A percentile compares a stretch with the other conserved stretches of the same genome.
These are phyloP conservation scores for Nigrograna mackinnonii DNA, from an alignment of 2,329 filamentous ascomycete genomes.

Conservation along the genomic window DNA sequence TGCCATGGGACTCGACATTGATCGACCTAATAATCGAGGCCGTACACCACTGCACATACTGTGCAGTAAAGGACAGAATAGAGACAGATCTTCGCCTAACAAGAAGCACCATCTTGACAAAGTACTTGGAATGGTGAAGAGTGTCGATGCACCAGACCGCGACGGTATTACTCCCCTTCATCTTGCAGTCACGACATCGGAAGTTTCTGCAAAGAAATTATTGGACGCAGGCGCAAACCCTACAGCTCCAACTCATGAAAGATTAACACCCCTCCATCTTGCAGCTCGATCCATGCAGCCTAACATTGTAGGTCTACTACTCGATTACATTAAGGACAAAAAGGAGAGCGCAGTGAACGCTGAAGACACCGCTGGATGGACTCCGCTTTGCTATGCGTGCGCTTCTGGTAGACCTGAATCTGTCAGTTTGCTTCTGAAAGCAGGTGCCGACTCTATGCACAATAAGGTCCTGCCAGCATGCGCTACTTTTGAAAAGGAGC, in stretches of 20 bases:
- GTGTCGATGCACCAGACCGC: conserved; percentile 8
- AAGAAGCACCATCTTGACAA: conserved; percentile 1
- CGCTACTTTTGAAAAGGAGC: not conserved
- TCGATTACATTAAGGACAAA: conserved; percentile 2
- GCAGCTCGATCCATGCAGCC: conserved; percentile 36
- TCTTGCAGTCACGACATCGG: conserved; percentile 17
- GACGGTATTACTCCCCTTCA: conserved; percentile 18
- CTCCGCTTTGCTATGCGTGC: conserved; percentile 18
- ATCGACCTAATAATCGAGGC: conserved; percentile 19
- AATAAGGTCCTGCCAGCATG: not conserved
- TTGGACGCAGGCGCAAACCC: conserved; percentile 44
- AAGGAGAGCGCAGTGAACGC: conserved; percentile 3
- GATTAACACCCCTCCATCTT: conserved; percentile 46
- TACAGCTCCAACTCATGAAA: conserved; percentile 29
- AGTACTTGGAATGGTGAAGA: conserved; percentile 1
- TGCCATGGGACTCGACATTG: conserved; percentile 2
- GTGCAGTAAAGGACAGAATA: not conserved
- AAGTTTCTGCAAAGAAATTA: conserved; percentile 24
- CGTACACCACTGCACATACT: conserved; percentile 22
- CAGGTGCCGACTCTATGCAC: conserved; percentile 6
- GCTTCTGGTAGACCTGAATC: conserved; percentile 11
- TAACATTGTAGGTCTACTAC: conserved; percentile 38
- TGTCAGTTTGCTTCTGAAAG: conserved; percentile 14
- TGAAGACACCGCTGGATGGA: conserved; percentile 5
- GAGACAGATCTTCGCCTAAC: not conserved